Conservation (phyloP, 306 rosid species). For the Cucumis cinereus region DNA sequence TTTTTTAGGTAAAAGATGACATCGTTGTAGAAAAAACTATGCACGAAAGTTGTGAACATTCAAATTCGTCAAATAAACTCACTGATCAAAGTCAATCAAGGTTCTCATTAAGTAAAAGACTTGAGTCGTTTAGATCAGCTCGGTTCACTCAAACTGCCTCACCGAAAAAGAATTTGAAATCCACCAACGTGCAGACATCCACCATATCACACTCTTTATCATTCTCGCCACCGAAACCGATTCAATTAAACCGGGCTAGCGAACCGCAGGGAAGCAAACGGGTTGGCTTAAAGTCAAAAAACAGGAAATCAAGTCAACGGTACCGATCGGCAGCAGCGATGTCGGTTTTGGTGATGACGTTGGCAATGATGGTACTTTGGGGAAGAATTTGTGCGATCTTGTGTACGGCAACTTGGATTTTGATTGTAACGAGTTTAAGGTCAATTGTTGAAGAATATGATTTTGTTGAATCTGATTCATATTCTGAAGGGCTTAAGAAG, state of each 20-base stretch:
- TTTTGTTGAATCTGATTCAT: neutral
- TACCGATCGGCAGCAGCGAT: neutral
- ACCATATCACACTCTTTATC: neutral
- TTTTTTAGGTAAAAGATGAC: neutral
- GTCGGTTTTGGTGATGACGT: neutral
- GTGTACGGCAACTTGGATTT: neutral
- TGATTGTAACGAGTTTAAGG: neutral
- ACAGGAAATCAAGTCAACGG: neutral
- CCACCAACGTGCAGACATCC: neutral
- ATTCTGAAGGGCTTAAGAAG: neutral
- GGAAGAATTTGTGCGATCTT: slow-evolving; percentile 8
- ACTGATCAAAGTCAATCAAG: neutral
- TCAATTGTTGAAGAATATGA: neutral
- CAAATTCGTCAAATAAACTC: neutral
- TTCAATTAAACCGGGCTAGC: neutral
- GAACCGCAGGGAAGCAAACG: neutral
- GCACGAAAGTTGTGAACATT: neutral
- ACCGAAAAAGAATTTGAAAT: neutral
- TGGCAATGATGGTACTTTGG: slow-evolving; percentile 4
- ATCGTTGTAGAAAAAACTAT: neutral
- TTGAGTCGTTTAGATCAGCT: neutral
- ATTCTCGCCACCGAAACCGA: neutral
- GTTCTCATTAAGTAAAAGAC: neutral
- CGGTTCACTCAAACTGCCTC: neutral
- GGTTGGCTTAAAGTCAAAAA: neutral